phyloP scores from a whole-genome alignment of 2,329 filamentous ascomycete genomes.

The Penicillium sp. region DNA sequence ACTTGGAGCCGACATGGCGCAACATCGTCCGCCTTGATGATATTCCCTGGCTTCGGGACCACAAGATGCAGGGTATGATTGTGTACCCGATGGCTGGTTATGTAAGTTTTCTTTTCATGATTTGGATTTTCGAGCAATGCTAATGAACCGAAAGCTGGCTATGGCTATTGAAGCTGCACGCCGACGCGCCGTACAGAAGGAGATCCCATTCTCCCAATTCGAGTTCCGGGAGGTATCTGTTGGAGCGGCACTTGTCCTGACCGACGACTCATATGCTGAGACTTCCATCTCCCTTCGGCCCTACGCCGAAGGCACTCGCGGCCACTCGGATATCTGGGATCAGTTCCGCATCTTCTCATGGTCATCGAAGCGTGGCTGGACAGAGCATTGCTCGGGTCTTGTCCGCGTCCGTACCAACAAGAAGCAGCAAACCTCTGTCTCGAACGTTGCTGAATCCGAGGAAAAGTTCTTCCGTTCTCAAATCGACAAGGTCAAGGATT shows the following conservation, averaged over 20 bases:
- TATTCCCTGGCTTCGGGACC: slow-evolving; percentile 31
- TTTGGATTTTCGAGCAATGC: neutral
- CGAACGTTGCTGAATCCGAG: slow-evolving; percentile 19
- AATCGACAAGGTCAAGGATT: slow-evolving; percentile 13
- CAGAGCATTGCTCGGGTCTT: slow-evolving; percentile 31
- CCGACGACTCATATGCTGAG: slow-evolving; percentile 54
- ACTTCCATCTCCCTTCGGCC: slow-evolving; percentile 53
- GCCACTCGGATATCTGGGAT: slow-evolving; percentile 34
- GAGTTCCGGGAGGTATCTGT: slow-evolving; percentile 55
- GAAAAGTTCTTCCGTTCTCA: slow-evolving; percentile 13
- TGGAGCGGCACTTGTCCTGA: slow-evolving; percentile 52
- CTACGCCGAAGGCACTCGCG: slow-evolving; percentile 44
- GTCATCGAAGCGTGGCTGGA: slow-evolving; percentile 31
- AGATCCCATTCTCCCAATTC: slow-evolving; percentile 46
- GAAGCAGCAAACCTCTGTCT: slow-evolving; percentile 22
- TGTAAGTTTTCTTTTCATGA: slow-evolving; percentile 3
- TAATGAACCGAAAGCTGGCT: slow-evolving; percentile 20
- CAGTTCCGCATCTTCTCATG: slow-evolving; percentile 34
- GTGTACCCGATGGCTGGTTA: slow-evolving; percentile 33
- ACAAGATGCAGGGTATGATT: slow-evolving; percentile 38
- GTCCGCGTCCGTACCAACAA: slow-evolving; percentile 28
- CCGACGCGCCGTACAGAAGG: slow-evolving; percentile 30
- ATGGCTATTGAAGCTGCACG: slow-evolving; percentile 40
- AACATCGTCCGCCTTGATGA: slow-evolving; percentile 31
- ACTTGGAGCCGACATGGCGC: slow-evolving; percentile 31